These are phyloP conservation scores for Exserohilum rostratum DNA, from an alignment of 2,329 filamentous ascomycete species.

Conservation along the genomic window DNA sequence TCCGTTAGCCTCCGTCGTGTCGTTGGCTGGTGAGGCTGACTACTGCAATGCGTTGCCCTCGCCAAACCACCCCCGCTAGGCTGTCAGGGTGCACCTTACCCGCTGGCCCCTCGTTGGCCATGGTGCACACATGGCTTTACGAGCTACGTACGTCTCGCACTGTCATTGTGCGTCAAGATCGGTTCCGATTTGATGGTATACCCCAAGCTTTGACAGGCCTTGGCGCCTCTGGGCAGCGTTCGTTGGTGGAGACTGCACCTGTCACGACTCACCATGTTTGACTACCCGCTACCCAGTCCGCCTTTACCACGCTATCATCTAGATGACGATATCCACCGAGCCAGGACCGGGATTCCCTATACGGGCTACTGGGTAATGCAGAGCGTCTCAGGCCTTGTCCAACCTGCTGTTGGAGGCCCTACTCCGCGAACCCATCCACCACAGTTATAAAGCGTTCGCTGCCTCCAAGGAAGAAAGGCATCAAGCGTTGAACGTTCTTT, in stretches of 20 bases:
- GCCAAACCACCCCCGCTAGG: too few species aligned
- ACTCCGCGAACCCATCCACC: too few species aligned
- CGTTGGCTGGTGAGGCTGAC: too few species aligned
- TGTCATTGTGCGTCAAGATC: too few species aligned
- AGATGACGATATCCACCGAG: constrained; percentile 9
- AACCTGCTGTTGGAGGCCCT: too few species aligned
- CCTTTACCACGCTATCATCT: constrained; percentile 1
- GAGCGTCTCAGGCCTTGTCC: constrained; percentile 31
- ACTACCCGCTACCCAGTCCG: constrained; percentile 12
- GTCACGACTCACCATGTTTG: constrained; percentile 19
- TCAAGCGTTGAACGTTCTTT: constrained; percentile 41
- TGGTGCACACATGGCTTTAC: too few species aligned
- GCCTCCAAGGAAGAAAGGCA: constrained; percentile 25
- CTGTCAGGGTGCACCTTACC: too few species aligned
- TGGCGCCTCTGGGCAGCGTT: constrained; percentile 12
- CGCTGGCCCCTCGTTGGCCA: too few species aligned
- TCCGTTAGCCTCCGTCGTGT: too few species aligned
- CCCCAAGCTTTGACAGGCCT: constrained; percentile 15
- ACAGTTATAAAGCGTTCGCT: constrained; percentile 35
- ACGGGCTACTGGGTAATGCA: constrained; percentile 24
- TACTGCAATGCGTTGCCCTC: too few species aligned
- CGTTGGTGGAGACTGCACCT: constrained; percentile 22
- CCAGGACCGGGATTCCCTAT: constrained; percentile 14
- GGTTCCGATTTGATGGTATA: constrained; percentile 3
- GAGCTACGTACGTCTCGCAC: too few species aligned